A percentile compares a stretch with the other conserved stretches of the same genome.
phyloP scores from a whole-genome alignment of 108 stramenopile species.

The Aureococcus anophagefferens region DNA sequence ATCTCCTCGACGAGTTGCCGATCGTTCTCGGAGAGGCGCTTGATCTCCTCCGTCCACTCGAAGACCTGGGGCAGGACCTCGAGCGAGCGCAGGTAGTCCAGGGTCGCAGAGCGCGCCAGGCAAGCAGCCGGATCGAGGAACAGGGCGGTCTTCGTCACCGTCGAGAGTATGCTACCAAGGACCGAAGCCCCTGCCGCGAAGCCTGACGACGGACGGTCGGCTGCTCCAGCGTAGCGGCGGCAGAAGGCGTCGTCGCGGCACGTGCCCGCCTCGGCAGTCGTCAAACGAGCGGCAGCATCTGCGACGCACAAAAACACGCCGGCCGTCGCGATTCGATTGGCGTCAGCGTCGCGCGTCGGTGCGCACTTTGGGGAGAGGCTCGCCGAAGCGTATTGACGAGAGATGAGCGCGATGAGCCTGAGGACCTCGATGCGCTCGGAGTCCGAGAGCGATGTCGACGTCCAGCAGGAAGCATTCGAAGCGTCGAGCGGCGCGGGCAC shows the following conservation, averaged over 20 bases:
- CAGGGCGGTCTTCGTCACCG: neutral
- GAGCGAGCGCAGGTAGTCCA: neutral
- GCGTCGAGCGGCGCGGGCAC: neutral
- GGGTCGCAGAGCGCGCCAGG: neutral
- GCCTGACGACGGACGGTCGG: neutral
- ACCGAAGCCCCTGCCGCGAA: neutral
- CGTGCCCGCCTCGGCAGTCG: neutral
- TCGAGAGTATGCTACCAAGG: neutral
- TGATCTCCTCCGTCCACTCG: neutral
- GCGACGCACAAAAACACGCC: too few species aligned
- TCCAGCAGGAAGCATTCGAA: neutral
- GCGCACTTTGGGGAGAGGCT: neutral
- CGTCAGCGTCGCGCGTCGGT: neutral
- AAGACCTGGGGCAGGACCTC: neutral
- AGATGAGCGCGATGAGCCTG: neutral
- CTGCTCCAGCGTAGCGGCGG: neutral
- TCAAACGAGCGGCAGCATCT: too few species aligned
- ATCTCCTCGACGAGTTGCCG: neutral
- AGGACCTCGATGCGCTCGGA: neutral
- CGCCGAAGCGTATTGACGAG: neutral
- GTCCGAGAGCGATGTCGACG: neutral
- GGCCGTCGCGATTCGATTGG: neutral
- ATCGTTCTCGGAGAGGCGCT: neutral
- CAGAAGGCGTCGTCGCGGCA: neutral
- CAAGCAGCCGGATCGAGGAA: neutral